Percentiles rank a stretch among this genome's conserved stretches.
Conservation (phyloP, 2,329 filamentous ascomycete species). For the Colletotrichum sp. region DNA sequence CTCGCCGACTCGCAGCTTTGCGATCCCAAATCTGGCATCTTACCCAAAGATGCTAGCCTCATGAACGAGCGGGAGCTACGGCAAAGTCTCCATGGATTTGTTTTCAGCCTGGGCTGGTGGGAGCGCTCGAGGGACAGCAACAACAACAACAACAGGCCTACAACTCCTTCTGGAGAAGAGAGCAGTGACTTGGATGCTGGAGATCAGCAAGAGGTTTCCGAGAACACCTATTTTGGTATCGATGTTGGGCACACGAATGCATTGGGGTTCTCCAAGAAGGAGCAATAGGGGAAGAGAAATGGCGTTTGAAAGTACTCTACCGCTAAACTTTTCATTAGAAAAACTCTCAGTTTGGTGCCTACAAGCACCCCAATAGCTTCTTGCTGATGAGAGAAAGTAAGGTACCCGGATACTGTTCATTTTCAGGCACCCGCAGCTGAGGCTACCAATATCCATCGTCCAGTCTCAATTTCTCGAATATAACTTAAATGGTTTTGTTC, state of each 20-base stretch:
- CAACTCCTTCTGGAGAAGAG: not conserved
- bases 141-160: fast-evolving
- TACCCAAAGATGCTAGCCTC: not conserved
- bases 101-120: not conserved
- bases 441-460: too few species aligned
- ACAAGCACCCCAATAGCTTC: not conserved
- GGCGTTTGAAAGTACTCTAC: fast-evolving
- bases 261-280: not conserved
- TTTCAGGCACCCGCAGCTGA: too few species aligned
- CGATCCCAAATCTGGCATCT: not conserved
- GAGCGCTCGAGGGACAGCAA: not conserved
- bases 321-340: fast-evolving
- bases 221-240: not conserved
- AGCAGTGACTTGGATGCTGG: not conserved
- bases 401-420: too few species aligned
- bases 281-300: fast-evolving
- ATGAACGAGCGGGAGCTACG: not conserved
- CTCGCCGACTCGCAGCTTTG: not conserved
- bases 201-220: not conserved
- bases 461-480: too few species aligned
- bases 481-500: too few species aligned
- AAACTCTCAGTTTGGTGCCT: fast-evolving
- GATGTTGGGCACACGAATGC: not conserved
- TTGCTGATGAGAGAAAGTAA: too few species aligned
- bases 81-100: not conserved